Conservation (phyloP, 2,329 filamentous ascomycete genomes). For the Claviceps quebecensis region DNA sequence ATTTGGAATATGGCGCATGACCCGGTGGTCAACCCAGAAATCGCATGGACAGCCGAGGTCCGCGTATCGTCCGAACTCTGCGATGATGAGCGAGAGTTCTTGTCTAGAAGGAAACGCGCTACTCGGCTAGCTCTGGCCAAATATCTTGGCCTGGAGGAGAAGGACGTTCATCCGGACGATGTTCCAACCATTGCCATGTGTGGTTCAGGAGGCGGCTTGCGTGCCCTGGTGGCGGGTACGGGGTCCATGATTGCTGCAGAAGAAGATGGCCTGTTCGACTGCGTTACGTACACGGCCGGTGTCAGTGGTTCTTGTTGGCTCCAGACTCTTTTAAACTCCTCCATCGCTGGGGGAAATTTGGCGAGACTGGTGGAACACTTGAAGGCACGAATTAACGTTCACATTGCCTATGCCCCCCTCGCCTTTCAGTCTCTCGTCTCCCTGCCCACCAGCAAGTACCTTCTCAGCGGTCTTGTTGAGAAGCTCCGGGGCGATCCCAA, state of each 20-base stretch:
- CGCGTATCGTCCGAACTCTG: conserved; percentile 73
- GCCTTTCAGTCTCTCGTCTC: conserved; percentile 71
- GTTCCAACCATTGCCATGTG: conserved; percentile 89
- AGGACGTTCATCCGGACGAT: conserved; percentile 81
- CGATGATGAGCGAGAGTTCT: conserved; percentile 65
- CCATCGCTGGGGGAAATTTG: conserved; percentile 56
- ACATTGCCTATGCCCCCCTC: conserved; percentile 84
- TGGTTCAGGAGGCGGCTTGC: conserved; percentile 79
- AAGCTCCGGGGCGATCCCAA: conserved; percentile 62
- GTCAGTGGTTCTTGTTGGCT: conserved; percentile 96
- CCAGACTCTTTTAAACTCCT: conserved; percentile 66
- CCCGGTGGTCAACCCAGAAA: conserved; percentile 72
- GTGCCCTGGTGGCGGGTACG: conserved; percentile 79
- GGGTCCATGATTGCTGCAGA: conserved; percentile 75
- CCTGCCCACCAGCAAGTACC: conserved; percentile 82
- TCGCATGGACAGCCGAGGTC: conserved; percentile 66
- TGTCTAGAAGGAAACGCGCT: conserved; percentile 52
- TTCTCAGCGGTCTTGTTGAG: conserved; percentile 79
- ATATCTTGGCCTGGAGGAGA: conserved; percentile 66
- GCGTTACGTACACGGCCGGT: conserved; percentile 85
- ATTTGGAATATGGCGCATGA: conserved; percentile 90
- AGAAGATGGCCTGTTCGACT: conserved; percentile 84
- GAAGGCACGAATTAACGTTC: conserved; percentile 69
- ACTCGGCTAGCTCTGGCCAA: conserved; percentile 61
- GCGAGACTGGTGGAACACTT: conserved; percentile 65